phyloP scores from a whole-genome alignment of 2,329 filamentous ascomycete genomes.

The Penicillium brasilianum region DNA sequence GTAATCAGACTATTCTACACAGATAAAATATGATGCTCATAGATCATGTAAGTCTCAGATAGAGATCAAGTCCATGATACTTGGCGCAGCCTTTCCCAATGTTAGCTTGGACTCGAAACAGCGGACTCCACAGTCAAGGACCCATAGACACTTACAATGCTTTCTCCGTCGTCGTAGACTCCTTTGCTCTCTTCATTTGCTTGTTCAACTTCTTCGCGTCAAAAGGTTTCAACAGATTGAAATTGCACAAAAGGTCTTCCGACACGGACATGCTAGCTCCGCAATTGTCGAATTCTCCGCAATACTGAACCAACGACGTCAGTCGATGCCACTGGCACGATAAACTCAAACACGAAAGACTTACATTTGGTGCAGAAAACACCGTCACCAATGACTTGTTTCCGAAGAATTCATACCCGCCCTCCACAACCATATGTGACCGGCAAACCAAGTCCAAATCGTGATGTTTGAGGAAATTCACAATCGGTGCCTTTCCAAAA shows the following conservation, averaged over 20 bases:
- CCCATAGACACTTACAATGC: slow-evolving; percentile 12
- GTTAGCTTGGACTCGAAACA: neutral
- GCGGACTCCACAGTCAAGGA: neutral
- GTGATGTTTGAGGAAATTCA: slow-evolving; percentile 12
- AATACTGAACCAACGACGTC: slow-evolving; percentile 8
- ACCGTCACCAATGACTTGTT: slow-evolving; percentile 10
- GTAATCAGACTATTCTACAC: neutral
- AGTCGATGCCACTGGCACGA: neutral
- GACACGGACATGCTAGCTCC: slow-evolving; percentile 14
- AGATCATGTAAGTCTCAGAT: neutral
- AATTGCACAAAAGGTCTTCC: slow-evolving; percentile 12
- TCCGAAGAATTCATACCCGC: slow-evolving; percentile 11
- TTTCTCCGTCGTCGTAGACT: slow-evolving; percentile 16
- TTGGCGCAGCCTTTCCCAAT: slow-evolving; percentile 11
- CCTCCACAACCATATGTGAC: slow-evolving; percentile 11
- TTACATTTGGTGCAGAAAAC: slow-evolving; percentile 11
- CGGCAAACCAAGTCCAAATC: slow-evolving; percentile 7
- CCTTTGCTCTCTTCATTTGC: slow-evolving; percentile 8
- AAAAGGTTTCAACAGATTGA: slow-evolving; percentile 7
- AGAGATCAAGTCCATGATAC: slow-evolving; percentile 11
- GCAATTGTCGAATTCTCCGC: slow-evolving; percentile 15
- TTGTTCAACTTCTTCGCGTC: slow-evolving; percentile 1
- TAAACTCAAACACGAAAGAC: neutral
- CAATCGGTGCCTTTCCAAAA: slow-evolving; percentile 8
- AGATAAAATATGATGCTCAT: neutral